These are phyloP conservation scores for Copromyces sp. DNA, from an alignment of 495 filamentous ascomycete species.

Conservation along the genomic window DNA sequence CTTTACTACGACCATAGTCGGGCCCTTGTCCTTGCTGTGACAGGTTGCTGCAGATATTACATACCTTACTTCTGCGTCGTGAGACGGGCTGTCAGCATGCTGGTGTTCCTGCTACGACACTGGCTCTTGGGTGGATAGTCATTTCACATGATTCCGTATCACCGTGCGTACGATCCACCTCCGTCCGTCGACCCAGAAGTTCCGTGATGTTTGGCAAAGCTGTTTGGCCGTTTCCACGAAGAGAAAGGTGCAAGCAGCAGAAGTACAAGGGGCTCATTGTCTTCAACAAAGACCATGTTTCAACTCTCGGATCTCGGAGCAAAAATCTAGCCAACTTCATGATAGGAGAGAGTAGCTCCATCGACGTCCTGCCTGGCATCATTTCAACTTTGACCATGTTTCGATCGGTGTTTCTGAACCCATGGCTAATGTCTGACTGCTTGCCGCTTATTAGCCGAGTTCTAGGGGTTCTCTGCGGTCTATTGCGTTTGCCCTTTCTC, in stretches of 20 bases:
- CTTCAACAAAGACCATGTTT: not conserved
- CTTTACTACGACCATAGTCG: not conserved
- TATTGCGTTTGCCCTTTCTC: not conserved
- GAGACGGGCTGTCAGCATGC: not conserved
- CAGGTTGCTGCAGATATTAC: not conserved
- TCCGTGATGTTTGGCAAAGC: not conserved
- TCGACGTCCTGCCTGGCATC: not conserved
- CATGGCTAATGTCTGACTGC: not conserved
- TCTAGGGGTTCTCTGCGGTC: not conserved
- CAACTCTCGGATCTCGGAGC: not conserved
- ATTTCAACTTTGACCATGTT: not conserved
- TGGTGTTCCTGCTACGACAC: not conserved
- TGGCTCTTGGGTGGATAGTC: not conserved
- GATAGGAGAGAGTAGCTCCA: not conserved
- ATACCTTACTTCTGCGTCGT: not conserved
- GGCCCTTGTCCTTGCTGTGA: not conserved
- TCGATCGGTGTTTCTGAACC: not conserved
- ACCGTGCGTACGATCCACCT: not conserved
- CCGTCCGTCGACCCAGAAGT: not conserved
- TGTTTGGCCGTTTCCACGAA: not conserved
- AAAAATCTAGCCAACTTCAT: not conserved
- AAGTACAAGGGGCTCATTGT: not conserved
- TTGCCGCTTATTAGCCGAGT: not conserved
- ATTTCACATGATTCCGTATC: not conserved
- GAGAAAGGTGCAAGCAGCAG: not conserved